Evolutionary conservation across 768 basidiomycete species (phyloP), one percentile per base, ranked within the genome.

Genomic region (Lentinula aciculospora): DNA sequence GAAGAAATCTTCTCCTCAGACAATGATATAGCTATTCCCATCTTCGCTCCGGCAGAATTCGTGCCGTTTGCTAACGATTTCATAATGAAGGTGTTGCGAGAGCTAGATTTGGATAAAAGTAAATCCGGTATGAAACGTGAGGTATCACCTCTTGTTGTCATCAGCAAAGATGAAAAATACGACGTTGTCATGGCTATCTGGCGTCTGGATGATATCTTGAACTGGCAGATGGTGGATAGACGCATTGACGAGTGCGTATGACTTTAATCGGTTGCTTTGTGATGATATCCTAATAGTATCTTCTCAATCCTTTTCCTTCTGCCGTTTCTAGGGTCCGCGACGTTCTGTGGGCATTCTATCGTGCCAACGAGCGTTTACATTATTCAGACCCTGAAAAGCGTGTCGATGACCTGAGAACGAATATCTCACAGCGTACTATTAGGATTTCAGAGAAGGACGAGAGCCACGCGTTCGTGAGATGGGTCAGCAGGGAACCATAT

Each of bases 1-100:
- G 58, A 53, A 4, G 54, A 59, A 44, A 56, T 63, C 4, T 42
- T 63, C 6, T 44, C 40, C 15, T 17, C 45, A 3, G 7, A 25
- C 15, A 56, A 58, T 15, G 60, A 63, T 44, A 45, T 63, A 13
- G 27, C 19, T 4, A 56, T 56, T n/a, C 31, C 44, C 1, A 27
- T 56, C 3, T 27, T 46, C n/a, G 34, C 45, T 15, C 36, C 31
- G 9, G 45, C 4, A 25, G 44, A 21, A 45, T 47, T 56, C 9
- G 45, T 47, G 15, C 10, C n/a, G 3, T 56, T 45, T 56, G 55
- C 55, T 15, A 56, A 56, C 31, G 0, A 29, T 15, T 13, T 47
- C 31, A 8, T 56, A 6, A 27, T 8, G 28, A 28, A 32, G 6
- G 55, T n/a, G 5, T 17, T 31, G 44, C 37, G n/a, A 10, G 54